A percentile compares a stretch with the other conserved stretches of the same genome.
phyloP scores from a whole-genome alignment of 805 yeast genomes.

The Brettanomyces naardenensis region DNA sequence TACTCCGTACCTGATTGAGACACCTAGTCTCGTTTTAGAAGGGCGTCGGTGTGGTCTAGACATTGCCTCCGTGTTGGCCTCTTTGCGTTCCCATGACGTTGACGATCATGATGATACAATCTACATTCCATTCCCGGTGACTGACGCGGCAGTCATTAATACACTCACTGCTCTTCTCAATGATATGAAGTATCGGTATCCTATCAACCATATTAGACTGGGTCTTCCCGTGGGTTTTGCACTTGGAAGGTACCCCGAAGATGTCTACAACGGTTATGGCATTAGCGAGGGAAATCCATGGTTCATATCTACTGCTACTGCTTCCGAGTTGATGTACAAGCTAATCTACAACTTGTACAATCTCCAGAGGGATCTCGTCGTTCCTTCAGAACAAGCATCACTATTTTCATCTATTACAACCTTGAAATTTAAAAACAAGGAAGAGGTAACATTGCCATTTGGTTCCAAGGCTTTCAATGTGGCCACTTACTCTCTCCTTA shows the following conservation, averaged over 20 bases:
- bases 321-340: conserved; percentile 55
- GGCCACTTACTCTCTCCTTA: conserved; percentile 37
- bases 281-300: conserved; percentile 85
- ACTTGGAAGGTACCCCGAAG: conserved; percentile 91
- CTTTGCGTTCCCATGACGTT: conserved; percentile 36
- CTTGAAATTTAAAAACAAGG: conserved; percentile 13
- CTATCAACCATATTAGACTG: conserved; percentile 53
- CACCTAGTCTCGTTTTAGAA: conserved; percentile 37
- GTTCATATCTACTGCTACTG: conserved; percentile 74
- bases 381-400: conserved; percentile 16
- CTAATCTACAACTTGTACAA: conserved; percentile 37
- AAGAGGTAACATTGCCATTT: conserved; percentile 20
- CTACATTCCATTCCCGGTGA: conserved; percentile 55
- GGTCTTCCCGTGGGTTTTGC: conserved; percentile 47
- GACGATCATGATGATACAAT: conserved; percentile 26
- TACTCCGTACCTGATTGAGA: conserved; percentile 59
- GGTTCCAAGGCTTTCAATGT: conserved; percentile 38
- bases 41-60: conserved; percentile 66
- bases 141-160: conserved; percentile 49
- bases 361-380: conserved; percentile 34
- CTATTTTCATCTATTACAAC: conserved; percentile 19
- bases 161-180: conserved; percentile 54
- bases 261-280: conserved; percentile 70
- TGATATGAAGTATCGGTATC: conserved; percentile 69
- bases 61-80: conserved; percentile 57